These are phyloP conservation scores for Prosopis cineraria DNA, from an alignment of 306 rosid species.

Conservation along the genomic window DNA sequence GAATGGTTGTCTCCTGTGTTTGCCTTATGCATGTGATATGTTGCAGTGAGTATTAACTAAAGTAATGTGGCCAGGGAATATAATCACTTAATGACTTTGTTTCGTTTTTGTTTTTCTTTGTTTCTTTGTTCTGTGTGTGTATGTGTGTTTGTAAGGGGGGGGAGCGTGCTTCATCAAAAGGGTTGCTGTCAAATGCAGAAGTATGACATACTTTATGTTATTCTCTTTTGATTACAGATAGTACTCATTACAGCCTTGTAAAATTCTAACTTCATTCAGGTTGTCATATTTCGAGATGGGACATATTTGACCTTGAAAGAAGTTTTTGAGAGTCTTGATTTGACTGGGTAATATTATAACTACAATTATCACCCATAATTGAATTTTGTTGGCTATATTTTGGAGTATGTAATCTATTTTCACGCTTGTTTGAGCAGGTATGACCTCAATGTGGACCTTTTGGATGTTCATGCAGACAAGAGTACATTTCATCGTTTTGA, in stretches of 20 bases:
- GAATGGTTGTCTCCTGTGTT: not conserved
- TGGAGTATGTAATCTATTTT: slow-evolving; percentile 32
- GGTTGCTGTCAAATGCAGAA: slow-evolving; percentile 4
- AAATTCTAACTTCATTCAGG: slow-evolving; percentile 53
- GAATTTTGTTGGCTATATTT: slow-evolving; percentile 17
- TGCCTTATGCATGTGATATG: not conserved
- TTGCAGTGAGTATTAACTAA: not conserved
- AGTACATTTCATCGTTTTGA: slow-evolving; percentile 99
- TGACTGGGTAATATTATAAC: slow-evolving; percentile 68
- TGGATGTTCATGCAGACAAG: slow-evolving; percentile 99
- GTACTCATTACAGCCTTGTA: slow-evolving; percentile 26
- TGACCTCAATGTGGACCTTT: slow-evolving; percentile 98
- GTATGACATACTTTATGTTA: not conserved
- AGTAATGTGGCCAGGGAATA: not conserved
- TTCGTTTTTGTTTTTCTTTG: not conserved
- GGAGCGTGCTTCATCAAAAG: not conserved
- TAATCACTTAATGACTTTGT: not conserved
- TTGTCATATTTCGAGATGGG: slow-evolving; percentile 99
- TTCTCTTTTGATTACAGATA: slow-evolving; percentile 8
- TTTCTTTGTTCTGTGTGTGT: not conserved
- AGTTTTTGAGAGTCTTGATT: slow-evolving; percentile 97
- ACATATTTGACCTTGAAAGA: slow-evolving; percentile 97
- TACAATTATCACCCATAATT: not conserved
- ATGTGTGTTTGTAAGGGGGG: too few relatives aligned
- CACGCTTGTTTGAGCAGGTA: slow-evolving; percentile 59